Evolutionary conservation across 2,329 filamentous ascomycete genomes (phyloP).

Genomic region (Penicillium polonicum): DNA sequence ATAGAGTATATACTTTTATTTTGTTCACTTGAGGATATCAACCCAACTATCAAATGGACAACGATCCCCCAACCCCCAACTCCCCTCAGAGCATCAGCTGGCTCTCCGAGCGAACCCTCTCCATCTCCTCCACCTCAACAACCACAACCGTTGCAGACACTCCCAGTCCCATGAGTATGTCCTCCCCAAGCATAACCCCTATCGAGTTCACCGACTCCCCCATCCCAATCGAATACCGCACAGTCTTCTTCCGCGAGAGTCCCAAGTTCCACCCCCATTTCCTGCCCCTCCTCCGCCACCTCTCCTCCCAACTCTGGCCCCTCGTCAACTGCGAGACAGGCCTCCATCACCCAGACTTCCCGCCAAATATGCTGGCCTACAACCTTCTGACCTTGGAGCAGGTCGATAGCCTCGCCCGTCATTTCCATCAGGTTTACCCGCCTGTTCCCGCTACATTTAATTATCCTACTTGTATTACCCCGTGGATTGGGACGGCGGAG

Average conservation of each 20-base stretch:
- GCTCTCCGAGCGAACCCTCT: conserved; percentile 1
- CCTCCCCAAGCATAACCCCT: not conserved
- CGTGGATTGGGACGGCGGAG: conserved; percentile 30
- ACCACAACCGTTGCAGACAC: not conserved
- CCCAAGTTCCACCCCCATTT: conserved; percentile 6
- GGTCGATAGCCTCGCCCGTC: conserved; percentile 42
- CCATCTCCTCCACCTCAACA: not conserved
- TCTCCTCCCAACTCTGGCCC: conserved; percentile 34
- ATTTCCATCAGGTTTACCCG: conserved; percentile 45
- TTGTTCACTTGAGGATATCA: too few relatives aligned
- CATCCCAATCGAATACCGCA: not conserved
- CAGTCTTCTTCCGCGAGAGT: not conserved
- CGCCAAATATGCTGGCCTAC: conserved; percentile 38
- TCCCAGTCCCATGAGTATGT: not conserved
- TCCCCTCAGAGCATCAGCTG: not conserved
- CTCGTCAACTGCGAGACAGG: conserved; percentile 41
- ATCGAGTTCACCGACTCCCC: not conserved
- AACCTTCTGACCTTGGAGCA: conserved; percentile 43
- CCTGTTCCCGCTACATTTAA: conserved; percentile 30
- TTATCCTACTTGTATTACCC: conserved; percentile 36
- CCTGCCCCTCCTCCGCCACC: conserved; percentile 27
- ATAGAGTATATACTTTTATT: not conserved
- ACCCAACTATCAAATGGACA: not conserved
- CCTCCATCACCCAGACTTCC: conserved; percentile 40
- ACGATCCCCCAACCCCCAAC: not conserved